These are phyloP conservation scores for Pythium grandisporangium DNA, from an alignment of 352 stramenopile species.

Conservation along the genomic window DNA sequence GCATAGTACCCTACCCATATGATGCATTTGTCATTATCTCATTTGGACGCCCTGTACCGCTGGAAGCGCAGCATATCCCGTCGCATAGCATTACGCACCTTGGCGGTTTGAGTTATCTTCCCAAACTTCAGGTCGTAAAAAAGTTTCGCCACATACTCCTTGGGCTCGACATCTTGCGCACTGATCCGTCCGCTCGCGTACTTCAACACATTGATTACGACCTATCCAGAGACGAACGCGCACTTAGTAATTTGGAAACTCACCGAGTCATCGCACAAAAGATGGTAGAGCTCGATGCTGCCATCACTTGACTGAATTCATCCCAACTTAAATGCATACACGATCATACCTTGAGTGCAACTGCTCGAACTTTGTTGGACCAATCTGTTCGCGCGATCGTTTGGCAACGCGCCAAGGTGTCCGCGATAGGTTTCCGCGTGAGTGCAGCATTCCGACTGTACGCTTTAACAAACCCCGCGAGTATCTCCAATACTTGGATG, in stretches of 20 bases:
- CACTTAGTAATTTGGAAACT: neutral
- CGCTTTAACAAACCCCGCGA: constrained; percentile 38
- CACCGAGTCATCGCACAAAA: too few species aligned
- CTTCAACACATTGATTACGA: constrained; percentile 54
- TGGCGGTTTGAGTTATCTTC: constrained; percentile 58
- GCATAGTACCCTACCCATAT: constrained; percentile 31
- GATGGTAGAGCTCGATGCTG: too few species aligned
- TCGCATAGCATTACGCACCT: constrained; percentile 11
- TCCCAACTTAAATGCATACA: too few species aligned
- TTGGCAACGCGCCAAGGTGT: constrained; percentile 33
- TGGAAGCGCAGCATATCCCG: neutral
- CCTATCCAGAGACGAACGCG: constrained; percentile 9
- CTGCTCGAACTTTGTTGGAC: constrained; percentile 58
- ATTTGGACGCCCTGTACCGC: too few species aligned
- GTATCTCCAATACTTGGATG: constrained; percentile 35
- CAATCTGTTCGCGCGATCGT: constrained; percentile 36
- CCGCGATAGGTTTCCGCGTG: constrained; percentile 31
- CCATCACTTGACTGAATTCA: too few species aligned
- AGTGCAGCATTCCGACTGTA: constrained; percentile 39
- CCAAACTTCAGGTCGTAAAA: constrained; percentile 73
- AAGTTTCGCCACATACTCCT: constrained; percentile 51
- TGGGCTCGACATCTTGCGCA: constrained; percentile 38
- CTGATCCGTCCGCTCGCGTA: constrained; percentile 18
- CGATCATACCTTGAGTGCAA: constrained; percentile 32
- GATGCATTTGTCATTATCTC: neutral